Evolutionary conservation across 768 basidiomycete species (phyloP).

Genomic region (Suillus bovinus): DNA sequence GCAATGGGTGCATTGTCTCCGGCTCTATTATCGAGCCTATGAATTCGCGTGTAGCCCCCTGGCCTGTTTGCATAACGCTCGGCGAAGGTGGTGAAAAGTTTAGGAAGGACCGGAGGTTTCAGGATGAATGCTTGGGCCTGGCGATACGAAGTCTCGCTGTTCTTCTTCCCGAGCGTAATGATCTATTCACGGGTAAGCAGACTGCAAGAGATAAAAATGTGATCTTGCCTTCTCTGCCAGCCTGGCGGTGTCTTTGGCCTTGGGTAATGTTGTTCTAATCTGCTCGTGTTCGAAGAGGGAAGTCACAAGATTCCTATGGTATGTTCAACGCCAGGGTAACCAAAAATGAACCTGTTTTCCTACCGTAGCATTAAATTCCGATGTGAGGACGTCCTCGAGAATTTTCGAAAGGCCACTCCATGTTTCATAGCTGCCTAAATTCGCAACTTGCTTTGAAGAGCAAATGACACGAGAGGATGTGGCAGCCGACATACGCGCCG

Average conservation of each 20-base stretch:
- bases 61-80: conserved; percentile 77
- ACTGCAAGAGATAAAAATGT: neutral
- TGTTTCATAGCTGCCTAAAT: conserved; percentile 71
- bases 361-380: conserved; percentile 92
- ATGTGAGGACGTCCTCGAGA: conserved; percentile 90
- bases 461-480: neutral
- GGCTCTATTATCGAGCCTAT: conserved; percentile 83
- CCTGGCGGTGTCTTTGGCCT: conserved; percentile 89
- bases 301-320: conserved; percentile 83
- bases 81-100: conserved; percentile 80
- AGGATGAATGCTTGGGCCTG: conserved; percentile 81
- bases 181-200: conserved; percentile 47
- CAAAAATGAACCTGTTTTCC: conserved; percentile 18
- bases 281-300: conserved; percentile 94
- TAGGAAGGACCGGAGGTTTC: conserved; percentile 68
- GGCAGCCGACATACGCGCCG: neutral
- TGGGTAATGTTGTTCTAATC: conserved; percentile 93
- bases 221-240: conserved; percentile 83
- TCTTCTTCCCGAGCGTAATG: conserved; percentile 91
- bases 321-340: conserved; percentile 8
- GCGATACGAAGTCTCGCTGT: conserved; percentile 64
- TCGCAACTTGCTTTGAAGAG: neutral
- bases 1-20: conserved; percentile 95
- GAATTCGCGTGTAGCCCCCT: conserved; percentile 95
- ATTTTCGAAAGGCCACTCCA: conserved; percentile 89